Percentiles rank a stretch among this genome's conserved stretches.
phyloP scores from a whole-genome alignment of 2,329 filamentous ascomycete species.

The Botrytis squamosa region DNA sequence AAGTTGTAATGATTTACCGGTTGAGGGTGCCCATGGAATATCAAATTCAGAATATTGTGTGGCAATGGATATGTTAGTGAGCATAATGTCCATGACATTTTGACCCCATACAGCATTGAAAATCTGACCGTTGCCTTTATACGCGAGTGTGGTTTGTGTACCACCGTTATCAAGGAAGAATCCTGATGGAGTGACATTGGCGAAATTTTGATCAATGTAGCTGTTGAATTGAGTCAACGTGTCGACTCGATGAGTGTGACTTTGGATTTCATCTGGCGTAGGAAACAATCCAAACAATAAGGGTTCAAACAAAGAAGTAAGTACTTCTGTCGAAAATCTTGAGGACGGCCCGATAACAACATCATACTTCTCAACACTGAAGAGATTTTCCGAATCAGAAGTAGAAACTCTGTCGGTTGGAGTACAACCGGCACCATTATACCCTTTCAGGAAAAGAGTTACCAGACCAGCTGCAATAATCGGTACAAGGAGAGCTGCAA shows the following conservation, averaged over 20 bases:
- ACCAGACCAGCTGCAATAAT: slow-evolving; percentile 77
- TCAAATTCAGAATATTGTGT: slow-evolving; percentile 76
- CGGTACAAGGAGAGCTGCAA: slow-evolving; percentile 73
- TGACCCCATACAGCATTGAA: slow-evolving; percentile 59
- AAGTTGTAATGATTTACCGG: slow-evolving; percentile 73
- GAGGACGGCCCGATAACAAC: slow-evolving; percentile 47
- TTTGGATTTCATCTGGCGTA: slow-evolving; percentile 25
- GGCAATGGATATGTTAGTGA: slow-evolving; percentile 66
- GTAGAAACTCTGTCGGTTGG: slow-evolving; percentile 50
- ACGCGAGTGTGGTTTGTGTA: slow-evolving; percentile 66
- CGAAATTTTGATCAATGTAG: slow-evolving; percentile 61
- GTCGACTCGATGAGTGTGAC: slow-evolving; percentile 48
- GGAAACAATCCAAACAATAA: slow-evolving; percentile 30
- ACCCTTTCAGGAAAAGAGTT: slow-evolving; percentile 68
- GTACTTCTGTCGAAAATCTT: slow-evolving; percentile 40
- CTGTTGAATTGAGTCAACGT: slow-evolving; percentile 66
- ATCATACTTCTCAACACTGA: slow-evolving; percentile 29
- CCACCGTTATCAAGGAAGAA: slow-evolving; percentile 69
- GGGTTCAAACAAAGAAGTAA: slow-evolving; percentile 30
- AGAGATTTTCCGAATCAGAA: slow-evolving; percentile 33
- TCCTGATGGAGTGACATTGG: slow-evolving; percentile 72
- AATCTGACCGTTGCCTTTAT: slow-evolving; percentile 61
- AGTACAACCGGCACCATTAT: slow-evolving; percentile 52
- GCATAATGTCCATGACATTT: slow-evolving; percentile 63
- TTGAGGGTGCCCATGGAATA: slow-evolving; percentile 65